Percentiles rank a stretch among this genome's conserved stretches.
These are phyloP conservation scores for Xylaria multiplex DNA, from an alignment of 2,329 filamentous ascomycete species.

Conservation along the genomic window DNA sequence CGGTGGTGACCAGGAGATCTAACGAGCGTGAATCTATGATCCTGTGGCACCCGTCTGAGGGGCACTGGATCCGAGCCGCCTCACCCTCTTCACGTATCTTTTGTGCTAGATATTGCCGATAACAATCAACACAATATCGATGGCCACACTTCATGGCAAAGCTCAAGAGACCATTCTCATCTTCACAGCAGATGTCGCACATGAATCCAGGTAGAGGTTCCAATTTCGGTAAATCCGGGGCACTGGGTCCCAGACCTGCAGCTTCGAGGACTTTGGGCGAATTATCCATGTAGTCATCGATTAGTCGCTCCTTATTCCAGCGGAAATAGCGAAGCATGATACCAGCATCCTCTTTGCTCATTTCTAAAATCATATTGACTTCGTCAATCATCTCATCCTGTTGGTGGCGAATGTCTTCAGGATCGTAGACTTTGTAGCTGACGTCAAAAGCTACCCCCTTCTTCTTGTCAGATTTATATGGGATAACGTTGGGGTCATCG, in stretches of 20 bases:
- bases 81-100: constrained; percentile 97
- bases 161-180: constrained; percentile 77
- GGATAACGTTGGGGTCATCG: constrained; percentile 62
- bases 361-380: constrained; percentile 89
- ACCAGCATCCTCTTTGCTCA: constrained; percentile 87
- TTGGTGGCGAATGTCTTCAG: constrained; percentile 82
- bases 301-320: constrained; percentile 96
- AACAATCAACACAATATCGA: constrained; percentile 92
- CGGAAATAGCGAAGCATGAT: constrained; percentile 89
- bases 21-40: constrained; percentile 93
- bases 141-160: constrained; percentile 97
- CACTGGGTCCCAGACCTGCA: constrained; percentile 78
- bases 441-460: constrained; percentile 83
- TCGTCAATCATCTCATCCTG: constrained; percentile 89
- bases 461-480: constrained; percentile 71
- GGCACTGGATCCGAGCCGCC: constrained; percentile 93
- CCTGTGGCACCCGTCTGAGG: constrained; percentile 84
- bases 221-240: constrained; percentile 71
- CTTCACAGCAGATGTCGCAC: constrained; percentile 97
- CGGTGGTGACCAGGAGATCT: constrained; percentile 74
- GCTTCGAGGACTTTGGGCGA: constrained; percentile 82
- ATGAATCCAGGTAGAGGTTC: constrained; percentile 79
- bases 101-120: constrained; percentile 86
- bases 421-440: constrained; percentile 82
- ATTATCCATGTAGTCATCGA: constrained; percentile 96